Evolutionary conservation across 768 basidiomycete genomes (phyloP).

Genomic region (Boletellus ananiceps): DNA sequence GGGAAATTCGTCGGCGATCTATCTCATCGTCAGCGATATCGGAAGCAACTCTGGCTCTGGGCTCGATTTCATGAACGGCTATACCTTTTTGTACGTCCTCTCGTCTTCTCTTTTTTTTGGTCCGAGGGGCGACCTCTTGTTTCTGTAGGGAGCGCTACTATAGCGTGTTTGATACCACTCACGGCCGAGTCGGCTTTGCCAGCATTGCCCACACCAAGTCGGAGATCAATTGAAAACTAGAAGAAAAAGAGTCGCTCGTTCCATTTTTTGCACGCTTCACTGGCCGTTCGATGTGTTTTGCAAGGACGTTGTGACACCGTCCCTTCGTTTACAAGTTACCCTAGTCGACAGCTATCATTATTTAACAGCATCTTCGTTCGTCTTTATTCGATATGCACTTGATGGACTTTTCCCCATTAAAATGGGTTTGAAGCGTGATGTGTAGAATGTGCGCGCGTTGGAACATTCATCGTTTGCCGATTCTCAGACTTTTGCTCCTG

Average conservation of each 20-base stretch:
- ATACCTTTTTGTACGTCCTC: neutral
- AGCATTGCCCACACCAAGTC: neutral
- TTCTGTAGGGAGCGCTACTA: neutral
- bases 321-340: too few species aligned
- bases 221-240: neutral
- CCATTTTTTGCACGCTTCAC: too few species aligned
- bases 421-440: too few species aligned
- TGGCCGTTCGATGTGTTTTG: too few species aligned
- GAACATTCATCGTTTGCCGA: too few species aligned
- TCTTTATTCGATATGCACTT: too few species aligned
- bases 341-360: too few species aligned
- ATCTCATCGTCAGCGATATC: neutral
- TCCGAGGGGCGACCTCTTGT: neutral
- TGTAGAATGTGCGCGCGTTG: too few species aligned
- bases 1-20: neutral
- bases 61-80: neutral
- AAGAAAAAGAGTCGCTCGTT: neutral
- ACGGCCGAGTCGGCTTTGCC: neutral
- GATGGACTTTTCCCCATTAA: too few species aligned
- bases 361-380: too few species aligned
- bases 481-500: too few species aligned
- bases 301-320: too few species aligned
- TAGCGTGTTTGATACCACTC: neutral
- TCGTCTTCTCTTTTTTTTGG: neutral
- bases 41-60: neutral